Evolutionary conservation across 371 early-diverging fungal species (phyloP).

Genomic region (Ordospora pajunii): DNA sequence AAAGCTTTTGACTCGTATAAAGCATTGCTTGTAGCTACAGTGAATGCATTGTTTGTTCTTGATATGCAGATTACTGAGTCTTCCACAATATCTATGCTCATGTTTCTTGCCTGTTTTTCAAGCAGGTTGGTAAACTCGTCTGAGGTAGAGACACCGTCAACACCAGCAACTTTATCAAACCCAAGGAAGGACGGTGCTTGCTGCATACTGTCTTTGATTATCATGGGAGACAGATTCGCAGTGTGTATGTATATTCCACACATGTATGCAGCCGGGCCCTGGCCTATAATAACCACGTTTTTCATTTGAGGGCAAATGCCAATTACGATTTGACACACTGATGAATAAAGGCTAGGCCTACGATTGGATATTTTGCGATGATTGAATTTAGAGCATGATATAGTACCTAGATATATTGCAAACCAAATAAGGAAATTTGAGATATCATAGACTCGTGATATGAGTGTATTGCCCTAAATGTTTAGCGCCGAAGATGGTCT

Average conservation of each 20-base stretch:
- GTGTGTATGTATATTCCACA: constrained; percentile 47
- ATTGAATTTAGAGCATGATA: too few relatives aligned
- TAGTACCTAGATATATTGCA: too few relatives aligned
- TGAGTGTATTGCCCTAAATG: neutral
- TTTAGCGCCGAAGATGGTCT: neutral
- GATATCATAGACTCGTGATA: neutral
- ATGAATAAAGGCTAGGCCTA: too few relatives aligned
- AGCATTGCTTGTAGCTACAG: neutral
- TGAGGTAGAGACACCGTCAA: neutral
- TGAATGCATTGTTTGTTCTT: neutral
- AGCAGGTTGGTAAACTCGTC: constrained; percentile 11
- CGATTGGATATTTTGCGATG: too few relatives aligned
- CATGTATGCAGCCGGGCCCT: constrained; percentile 34
- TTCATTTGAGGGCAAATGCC: neutral
- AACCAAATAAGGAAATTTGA: neutral
- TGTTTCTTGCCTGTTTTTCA: constrained; percentile 25
- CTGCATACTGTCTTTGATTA: neutral
- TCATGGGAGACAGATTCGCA: constrained; percentile 18
- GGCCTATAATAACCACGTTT: constrained; percentile 11
- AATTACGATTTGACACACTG: too few relatives aligned
- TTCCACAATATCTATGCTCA: constrained; percentile 16
- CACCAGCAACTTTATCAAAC: constrained; percentile 24
- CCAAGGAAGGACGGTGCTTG: neutral
- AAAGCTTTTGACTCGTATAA: constrained; percentile 11
- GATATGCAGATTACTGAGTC: neutral